phyloP scores from a whole-genome alignment of 192 early-diverging fungal species.

The Entomortierella chlamydospora region DNA sequence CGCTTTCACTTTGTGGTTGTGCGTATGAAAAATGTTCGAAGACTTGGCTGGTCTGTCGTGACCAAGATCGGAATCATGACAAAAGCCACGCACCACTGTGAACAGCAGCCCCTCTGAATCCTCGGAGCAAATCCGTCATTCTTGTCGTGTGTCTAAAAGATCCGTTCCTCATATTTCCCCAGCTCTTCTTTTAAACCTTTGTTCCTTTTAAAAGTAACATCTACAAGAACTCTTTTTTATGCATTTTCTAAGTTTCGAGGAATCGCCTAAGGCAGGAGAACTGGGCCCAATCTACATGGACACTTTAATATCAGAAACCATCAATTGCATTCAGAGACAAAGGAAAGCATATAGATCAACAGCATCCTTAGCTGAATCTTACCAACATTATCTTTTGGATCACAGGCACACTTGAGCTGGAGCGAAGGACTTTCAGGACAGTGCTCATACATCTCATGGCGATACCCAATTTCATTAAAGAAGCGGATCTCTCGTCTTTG shows the following conservation, averaged over 20 bases:
- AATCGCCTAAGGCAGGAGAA: slow-evolving; percentile 48
- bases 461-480: slow-evolving; percentile 81
- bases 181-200: no score
- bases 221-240: not conserved
- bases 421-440: slow-evolving; percentile 70
- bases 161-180: not conserved
- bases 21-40: no score
- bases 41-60: not conserved
- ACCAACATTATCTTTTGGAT: slow-evolving; percentile 65
- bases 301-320: not conserved
- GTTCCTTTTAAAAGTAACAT: no score
- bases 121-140: no score
- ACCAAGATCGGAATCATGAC: slow-evolving; percentile 1
- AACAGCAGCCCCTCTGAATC: no score
- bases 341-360: not conserved
- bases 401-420: slow-evolving; percentile 64
- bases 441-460: slow-evolving; percentile 75
- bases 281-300: slow-evolving; percentile 33
- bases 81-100: no score
- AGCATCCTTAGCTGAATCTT: no score
- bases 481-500: slow-evolving; percentile 76
- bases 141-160: not conserved
- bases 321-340: not conserved
- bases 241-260: slow-evolving; percentile 20
- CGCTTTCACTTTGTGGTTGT: not conserved